These are phyloP conservation scores for Macroventuria anomochaeta DNA, from an alignment of 2,329 filamentous ascomycete species.

Conservation along the genomic window DNA sequence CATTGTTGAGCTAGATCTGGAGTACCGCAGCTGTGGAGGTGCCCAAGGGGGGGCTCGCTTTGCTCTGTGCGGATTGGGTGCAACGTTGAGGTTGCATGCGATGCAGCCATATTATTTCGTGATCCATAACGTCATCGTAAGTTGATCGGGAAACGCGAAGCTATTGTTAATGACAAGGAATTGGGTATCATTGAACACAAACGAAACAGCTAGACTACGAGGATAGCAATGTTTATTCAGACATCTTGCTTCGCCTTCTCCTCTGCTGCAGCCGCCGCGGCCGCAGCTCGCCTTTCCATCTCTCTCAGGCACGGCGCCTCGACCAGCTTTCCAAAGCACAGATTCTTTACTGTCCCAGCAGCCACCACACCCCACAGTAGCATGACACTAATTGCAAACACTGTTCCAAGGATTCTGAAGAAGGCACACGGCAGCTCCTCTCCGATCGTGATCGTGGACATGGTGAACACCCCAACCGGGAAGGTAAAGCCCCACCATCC, in stretches of 20 bases:
- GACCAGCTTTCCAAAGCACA: conserved; percentile 58
- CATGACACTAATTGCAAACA: conserved; percentile 58
- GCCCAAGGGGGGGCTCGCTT: too few relatives aligned
- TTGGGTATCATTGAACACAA: neutral
- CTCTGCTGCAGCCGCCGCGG: conserved; percentile 14
- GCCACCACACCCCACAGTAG: conserved; percentile 63
- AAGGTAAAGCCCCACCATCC: conserved; percentile 69
- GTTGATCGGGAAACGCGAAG: too few relatives aligned
- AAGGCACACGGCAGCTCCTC: conserved; percentile 62
- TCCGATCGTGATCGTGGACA: conserved; percentile 55
- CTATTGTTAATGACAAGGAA: neutral
- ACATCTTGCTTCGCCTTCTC: conserved; percentile 16
- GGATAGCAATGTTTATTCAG: neutral
- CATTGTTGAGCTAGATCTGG: too few relatives aligned
- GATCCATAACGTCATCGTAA: too few relatives aligned
- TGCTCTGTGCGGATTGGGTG: too few relatives aligned
- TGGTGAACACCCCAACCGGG: conserved; percentile 58
- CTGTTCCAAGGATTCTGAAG: conserved; percentile 62
- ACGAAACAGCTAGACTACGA: neutral
- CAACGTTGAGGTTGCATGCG: too few relatives aligned
- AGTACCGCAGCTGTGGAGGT: too few relatives aligned
- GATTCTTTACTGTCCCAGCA: conserved; percentile 56
- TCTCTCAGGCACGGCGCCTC: conserved; percentile 59
- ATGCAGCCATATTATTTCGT: too few relatives aligned
- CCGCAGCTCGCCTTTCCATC: conserved; percentile 28